Conservation (phyloP, 2,329 filamentous ascomycete genomes). For the Sclerotinia glacialis region DNA sequence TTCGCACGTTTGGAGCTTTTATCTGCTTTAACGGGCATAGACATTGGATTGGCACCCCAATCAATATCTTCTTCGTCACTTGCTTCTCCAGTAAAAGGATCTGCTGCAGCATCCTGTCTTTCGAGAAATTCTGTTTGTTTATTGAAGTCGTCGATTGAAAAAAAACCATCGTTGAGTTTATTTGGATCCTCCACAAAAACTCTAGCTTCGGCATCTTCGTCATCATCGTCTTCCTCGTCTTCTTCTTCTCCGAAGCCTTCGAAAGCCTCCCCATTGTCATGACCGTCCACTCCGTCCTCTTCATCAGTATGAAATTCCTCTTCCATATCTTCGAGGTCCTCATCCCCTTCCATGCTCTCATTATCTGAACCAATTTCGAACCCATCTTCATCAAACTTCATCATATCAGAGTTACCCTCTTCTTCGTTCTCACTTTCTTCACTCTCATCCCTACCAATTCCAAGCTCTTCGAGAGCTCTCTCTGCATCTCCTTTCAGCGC, state of each 20-base stretch:
- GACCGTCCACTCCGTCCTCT: slow-evolving; percentile 38
- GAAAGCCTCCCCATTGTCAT: slow-evolving; percentile 37
- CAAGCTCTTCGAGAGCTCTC: slow-evolving; percentile 44
- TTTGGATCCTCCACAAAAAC: slow-evolving; percentile 70
- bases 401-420: slow-evolving; percentile 39
- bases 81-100: slow-evolving; percentile 68
- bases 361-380: slow-evolving; percentile 41
- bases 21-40: slow-evolving; percentile 38
- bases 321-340: slow-evolving; percentile 41
- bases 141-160: slow-evolving; percentile 97
- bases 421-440: slow-evolving; percentile 41
- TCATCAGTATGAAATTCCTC: slow-evolving; percentile 38
- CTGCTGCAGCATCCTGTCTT: slow-evolving; percentile 74
- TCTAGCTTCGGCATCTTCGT: slow-evolving; percentile 48
- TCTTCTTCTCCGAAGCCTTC: slow-evolving; percentile 38
- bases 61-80: slow-evolving; percentile 86
- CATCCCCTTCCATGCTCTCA: slow-evolving; percentile 39
- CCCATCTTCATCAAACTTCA: slow-evolving; percentile 43
- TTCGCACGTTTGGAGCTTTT: slow-evolving; percentile 38
- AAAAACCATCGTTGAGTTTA: slow-evolving; percentile 95
- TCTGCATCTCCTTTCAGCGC: slow-evolving; percentile 56
- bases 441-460: slow-evolving; percentile 31
- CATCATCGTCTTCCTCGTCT: slow-evolving; percentile 47
- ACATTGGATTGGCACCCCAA: slow-evolving; percentile 77
- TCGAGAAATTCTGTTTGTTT: slow-evolving; percentile 87